A percentile compares a stretch with the other conserved stretches of the same genome.
Evolutionary conservation across 2,329 filamentous ascomycete species (phyloP).

Genomic region (Tolypocladium paradoxum): DNA sequence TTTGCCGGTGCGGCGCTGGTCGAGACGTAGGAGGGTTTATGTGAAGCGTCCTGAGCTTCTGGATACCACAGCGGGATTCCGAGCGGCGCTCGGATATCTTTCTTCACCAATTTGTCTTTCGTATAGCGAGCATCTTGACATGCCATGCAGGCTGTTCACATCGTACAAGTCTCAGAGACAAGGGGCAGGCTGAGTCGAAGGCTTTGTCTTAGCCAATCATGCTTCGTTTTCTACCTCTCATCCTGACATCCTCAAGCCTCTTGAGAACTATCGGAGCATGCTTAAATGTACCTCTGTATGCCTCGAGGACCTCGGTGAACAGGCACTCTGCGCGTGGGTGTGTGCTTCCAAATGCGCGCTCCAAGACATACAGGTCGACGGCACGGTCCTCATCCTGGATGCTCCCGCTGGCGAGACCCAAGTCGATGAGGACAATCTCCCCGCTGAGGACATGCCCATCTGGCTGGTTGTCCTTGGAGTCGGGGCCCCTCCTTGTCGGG

Average conservation of each 20-base stretch:
- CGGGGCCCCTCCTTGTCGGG: conserved; percentile 11
- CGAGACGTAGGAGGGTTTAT: not conserved
- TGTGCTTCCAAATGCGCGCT: conserved; percentile 88
- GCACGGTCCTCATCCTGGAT: conserved; percentile 83
- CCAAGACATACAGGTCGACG: conserved; percentile 91
- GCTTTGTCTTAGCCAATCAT: conserved; percentile 64
- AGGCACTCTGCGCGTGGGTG: conserved; percentile 76
- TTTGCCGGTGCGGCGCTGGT: conserved; percentile 72
- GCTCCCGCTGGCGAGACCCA: conserved; percentile 77
- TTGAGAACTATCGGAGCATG: conserved; percentile 64
- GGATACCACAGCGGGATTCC: not conserved
- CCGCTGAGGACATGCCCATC: conserved; percentile 38
- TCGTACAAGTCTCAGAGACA: not conserved
- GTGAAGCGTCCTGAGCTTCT: not conserved
- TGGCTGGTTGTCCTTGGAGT: conserved; percentile 10
- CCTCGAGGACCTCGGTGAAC: conserved; percentile 62
- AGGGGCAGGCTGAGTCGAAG: not conserved
- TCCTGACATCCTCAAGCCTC: conserved; percentile 80
- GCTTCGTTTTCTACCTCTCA: conserved; percentile 90
- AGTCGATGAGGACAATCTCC: conserved; percentile 85
- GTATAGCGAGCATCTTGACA: conserved; percentile 21
- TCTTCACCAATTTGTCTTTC: conserved; percentile 1
- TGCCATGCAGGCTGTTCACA: not conserved
- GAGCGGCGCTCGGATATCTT: not conserved
- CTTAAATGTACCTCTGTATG: conserved; percentile 66